Conservation (phyloP, 306 rosid genomes). For the Neltuma alba region DNA sequence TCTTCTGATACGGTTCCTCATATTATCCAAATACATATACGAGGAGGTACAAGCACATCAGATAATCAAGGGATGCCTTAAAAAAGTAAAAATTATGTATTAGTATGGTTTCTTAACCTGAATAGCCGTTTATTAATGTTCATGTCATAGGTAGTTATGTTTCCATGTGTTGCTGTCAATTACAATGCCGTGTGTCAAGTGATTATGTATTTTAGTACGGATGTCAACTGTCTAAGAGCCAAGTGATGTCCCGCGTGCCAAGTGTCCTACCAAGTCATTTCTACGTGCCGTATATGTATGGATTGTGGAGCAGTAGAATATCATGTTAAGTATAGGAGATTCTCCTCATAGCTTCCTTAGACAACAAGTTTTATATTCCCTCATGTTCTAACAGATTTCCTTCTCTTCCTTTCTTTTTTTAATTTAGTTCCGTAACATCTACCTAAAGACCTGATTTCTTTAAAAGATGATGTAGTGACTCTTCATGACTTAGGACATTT, state of each 20-base stretch:
- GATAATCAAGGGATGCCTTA: neutral
- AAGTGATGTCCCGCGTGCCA: neutral
- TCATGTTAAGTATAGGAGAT: neutral
- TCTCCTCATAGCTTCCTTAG: neutral
- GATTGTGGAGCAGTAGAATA: neutral
- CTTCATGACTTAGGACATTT: slow-evolving; percentile 5
- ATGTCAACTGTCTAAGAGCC: neutral
- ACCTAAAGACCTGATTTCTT: neutral
- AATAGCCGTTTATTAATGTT: neutral
- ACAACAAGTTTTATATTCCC: neutral
- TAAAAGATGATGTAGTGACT: neutral
- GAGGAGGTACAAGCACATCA: neutral
- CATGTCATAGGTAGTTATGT: neutral
- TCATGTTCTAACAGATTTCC: neutral
- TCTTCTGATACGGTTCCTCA: neutral
- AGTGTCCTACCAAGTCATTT: neutral
- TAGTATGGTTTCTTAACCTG: neutral
- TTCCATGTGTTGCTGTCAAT: neutral
- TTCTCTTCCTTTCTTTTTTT: neutral
- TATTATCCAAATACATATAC: neutral
- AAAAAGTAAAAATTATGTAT: no score
- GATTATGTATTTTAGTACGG: neutral
- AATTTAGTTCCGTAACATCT: neutral
- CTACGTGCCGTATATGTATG: neutral
- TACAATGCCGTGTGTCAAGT: neutral